Evolutionary conservation across 2,329 filamentous ascomycete species (phyloP), one percentile per base, ranked within the genome.

Genomic region (Ophiobolus disseminans): DNA sequence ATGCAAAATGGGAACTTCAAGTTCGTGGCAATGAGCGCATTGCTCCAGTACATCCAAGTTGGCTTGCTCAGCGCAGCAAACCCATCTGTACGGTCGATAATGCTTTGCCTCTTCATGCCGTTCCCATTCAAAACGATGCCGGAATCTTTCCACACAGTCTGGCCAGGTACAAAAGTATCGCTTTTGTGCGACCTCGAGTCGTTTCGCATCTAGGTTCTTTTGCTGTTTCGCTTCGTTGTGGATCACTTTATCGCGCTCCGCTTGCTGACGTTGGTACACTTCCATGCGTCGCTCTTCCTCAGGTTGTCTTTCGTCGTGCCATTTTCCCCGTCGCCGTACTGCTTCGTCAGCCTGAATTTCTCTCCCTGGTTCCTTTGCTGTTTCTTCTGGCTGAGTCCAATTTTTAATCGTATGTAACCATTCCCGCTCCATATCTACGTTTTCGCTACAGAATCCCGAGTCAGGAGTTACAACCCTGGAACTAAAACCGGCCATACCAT

Each of bases 91-190:
- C 1, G 50, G 54, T 10, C 20, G 41, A 17, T 57, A 37, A 14
- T 54, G 54, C 1, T 47, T n/a, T 1, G 50, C 50, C 17, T 47
- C 35, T n/a, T 57, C 54, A 14, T 57, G 54, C 1, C 50, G 44
- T 0, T 22, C 25, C 54, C 54, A 57, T 5, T 32, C 47, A 13
- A 17, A 49, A 1, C 32, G 22, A 31, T 30, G 20, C 3, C 1
- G 5, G 10, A 57, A 57, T 0, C 14, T 22, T 3, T 16, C 31
- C 2, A 14, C 1, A 20, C 54, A 57, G 7, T 11, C 11, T 3
- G 31, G 25, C 48, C 30, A 47, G 3, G 54, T 54, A 17, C 50
- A 57, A 9, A 40, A 45, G 11, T 32, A 48, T 13, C 28, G 2
- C 16, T 31, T 31, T 31, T 6, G n/a, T 31, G 28, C 7, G 2